Evolutionary conservation across 352 stramenopile genomes (phyloP), one percentile per base, ranked within the genome.

Genomic region (Thraustochytrium sp.): DNA sequence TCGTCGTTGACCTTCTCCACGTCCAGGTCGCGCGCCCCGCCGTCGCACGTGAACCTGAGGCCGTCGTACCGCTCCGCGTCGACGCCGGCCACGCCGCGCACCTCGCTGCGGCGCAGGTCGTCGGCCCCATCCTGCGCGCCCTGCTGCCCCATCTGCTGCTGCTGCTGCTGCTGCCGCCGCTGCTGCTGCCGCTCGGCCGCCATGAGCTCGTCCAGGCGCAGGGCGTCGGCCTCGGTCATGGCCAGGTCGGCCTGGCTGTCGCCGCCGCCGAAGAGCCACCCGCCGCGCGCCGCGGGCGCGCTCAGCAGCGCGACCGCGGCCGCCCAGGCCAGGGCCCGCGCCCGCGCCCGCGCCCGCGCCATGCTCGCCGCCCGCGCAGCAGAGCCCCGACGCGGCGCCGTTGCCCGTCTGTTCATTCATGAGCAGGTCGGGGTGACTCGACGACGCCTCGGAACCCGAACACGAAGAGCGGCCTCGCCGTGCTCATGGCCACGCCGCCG

Each of bases 1-100:
- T 96, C 90, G 84, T 98, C 94, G 87, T 98, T 94, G 65, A 98
- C 89, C 53, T 82, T 82, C 18, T 85, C 46, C 18, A 74, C 29
- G 11, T 85, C 64, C 73, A 91, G 42, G 8, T 80, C 40, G 3
- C 48, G 34, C 48, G 31, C 8, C 13, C 68, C 68, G 23, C 26
- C 46, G 38, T 80, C 68, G 51, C 68, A 80, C 36, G 8, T 16
- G 13, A 80, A 80, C n/a, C 31, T 38, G 44, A 63, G 36, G 42
- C 53, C 68, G 5, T 5, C 16, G 42, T 49, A 49, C 42, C 42
- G 42, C 42, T 49, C 42, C 42, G 5, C 42, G 42, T 49, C 42
- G 42, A 5, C 5, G 5, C 42, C 5, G 5, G 42, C 5, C 42
- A 49, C 42, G 42, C 42, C 44, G 59, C 26, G 40, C 46, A 72